Base-by-base conservation (phyloP, 805 yeast species). In the Sugiyamaella americana region DNA sequence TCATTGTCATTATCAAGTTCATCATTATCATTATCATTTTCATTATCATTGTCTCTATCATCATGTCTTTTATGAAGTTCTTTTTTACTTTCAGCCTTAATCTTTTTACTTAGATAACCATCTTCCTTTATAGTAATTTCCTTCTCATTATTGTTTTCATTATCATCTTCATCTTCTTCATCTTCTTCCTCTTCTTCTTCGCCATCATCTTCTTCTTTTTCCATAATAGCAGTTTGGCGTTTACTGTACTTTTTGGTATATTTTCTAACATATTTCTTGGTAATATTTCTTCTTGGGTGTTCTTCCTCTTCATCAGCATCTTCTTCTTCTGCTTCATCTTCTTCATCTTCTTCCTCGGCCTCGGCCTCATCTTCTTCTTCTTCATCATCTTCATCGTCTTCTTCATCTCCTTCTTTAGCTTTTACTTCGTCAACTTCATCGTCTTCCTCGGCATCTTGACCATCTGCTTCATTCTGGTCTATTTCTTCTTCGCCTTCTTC, bases 361-460 rank as follows among this genome's bases (percentile, higher is more conserved):
- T 58, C 64, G 4, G 36, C 49, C 13, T 48, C 52, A 11, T 42
- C 49, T 11, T 43, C 35, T 16, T 41, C 34, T 10, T 50, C 56
- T n/a, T 48, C 55, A 3, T 61, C 62, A 5, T 56, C 66, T 13
- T 54, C 58, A 11, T 51, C 55, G 32, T 52, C 57, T 22, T 49
- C 58, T 21, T 53, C 56, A 8, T 61, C 60, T 16, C 41, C 35
- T 8, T 48, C 56, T 17, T 48, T 54, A 2, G 60, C 62, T 5
- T 55, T 65, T n/a, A 53, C 58, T 13, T 50, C 55, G 20, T 52
- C 56, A 8, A 60, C 59, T 16, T 64, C 66, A 11, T 58, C 64
- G 16, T 59, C 62, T 29, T 56, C 60, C 11, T 44, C 53, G 5
- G 55, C 66, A 13, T 53, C 58, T 13, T 51, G 54, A 32, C 51